Evolutionary conservation across 176 grass and related monocot species (phyloP), one percentile per base, ranked within the genome.

Genomic region (Alopecurus myosuroides): DNA sequence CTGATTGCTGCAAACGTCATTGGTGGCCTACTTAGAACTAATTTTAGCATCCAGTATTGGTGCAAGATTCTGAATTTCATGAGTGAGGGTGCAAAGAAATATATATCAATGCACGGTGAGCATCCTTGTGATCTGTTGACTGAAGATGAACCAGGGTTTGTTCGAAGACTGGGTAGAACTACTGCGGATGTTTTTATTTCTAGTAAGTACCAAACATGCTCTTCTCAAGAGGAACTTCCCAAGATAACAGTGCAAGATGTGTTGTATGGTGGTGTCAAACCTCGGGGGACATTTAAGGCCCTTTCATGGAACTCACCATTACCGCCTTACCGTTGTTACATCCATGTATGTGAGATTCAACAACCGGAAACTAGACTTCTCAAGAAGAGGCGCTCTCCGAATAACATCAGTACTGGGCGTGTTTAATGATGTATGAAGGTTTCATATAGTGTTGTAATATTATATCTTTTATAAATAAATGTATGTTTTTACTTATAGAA

Each of bases 261-360:
- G 18, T 13, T 83, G 1, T 60, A 11, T 23, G 51, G 80, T 44
- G 9, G 6, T 26, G 66, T 67, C 42, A 31, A 11, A 7, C 81
- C 68, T 17, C 23, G 22, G 31, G 67, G 80, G 19, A 55, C 30
- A 33, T 82, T 82, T 12, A 36, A 57, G 26, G 80, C 14, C 30
- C 68, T 83, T 0, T 35, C 15, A 13, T 83, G 68, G 68, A 83
- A 19, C 44, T 83, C 67, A 7, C 37, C 13, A 11, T 18, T 83
- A n/a, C 81, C 81, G n/a, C 81, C 81, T 53, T 17, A 81, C 77
- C 22, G n/a, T 26, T 34, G 31, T 28, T 80, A 80, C 26, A 48
- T 62, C 4, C 13, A 22, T 6, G 23, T 4, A 0, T 79, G 55
- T 28, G 36, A 65, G 41, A 20, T 63, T 22, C 41, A 19, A 51